Base-by-base conservation (phyloP, 2,329 filamentous ascomycete genomes). In the Talaromyces sp. region DNA sequence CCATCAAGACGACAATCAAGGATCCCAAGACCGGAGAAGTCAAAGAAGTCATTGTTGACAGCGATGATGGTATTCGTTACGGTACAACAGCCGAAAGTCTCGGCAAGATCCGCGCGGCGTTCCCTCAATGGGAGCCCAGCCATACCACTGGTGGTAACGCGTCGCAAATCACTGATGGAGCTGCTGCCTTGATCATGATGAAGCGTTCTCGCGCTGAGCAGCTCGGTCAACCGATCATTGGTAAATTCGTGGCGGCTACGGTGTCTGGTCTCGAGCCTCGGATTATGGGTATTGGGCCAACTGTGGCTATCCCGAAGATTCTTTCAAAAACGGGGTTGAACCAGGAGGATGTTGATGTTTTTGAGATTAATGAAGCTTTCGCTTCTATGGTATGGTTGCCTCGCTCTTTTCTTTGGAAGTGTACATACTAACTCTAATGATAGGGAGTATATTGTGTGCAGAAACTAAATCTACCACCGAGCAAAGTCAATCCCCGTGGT, bases 401-500 rank as follows among this genome's bases (percentile, higher is more conserved):
- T 4, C 16, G 14, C 22, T 31, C 11, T 47, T 1, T 35, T 11
- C 22, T 14, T n/a, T 14, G 9, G 7, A 33, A 33, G 11, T 7
- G 4, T 41, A 19, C 16, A 43, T 45, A 31, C 58, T 62, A 45
- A 67, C 50, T 65, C 69, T 60, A 70, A 47, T 43, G 10, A 62
- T 22, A 97, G 85, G 96, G 92, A 80, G 79, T 97, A 70, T 97
- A 90, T 87, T 96, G 92, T 78, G 88, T 92, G 66, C 89, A 92
- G 72, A 89, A 96, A 83, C 85, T 97, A 22, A 89, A 88, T 41
- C 82, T 97, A 39, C 90, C 92, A 67, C 76, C 83, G 68, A 87
- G 89, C 66, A 97, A 97, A 85, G 90, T 97, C 73, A 97, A 97
- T 82, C 93, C 93, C 68, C 95, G 96, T 83, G 93, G 93, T 68